Base-by-base conservation (phyloP, 2,329 filamentous ascomycete species). In the Beauveria brongniartii region DNA sequence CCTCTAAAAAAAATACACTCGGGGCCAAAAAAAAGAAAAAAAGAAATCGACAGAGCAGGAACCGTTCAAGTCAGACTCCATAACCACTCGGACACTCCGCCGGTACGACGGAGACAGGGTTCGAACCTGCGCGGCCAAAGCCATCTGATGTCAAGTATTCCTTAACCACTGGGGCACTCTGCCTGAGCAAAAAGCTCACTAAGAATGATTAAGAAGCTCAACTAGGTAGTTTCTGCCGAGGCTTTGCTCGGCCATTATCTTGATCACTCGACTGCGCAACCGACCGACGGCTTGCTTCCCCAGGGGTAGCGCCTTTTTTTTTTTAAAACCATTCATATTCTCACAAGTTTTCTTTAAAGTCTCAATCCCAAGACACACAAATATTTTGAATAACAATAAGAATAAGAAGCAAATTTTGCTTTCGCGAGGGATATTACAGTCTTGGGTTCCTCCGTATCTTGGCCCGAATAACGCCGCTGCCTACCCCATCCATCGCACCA, bases 1-100 rank as follows among this genome's bases (percentile, higher is more conserved):
- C 26, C 26, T 30, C 28, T 30, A 9, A 3, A 10, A 10, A 30
- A 30, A 9, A 10, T 30, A 30, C 2, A 30, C 2, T 3, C 8
- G 3, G 28, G 28, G 8, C 2, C 8, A 30, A 34, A 37, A 37
- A 20, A 14, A 47, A n/a, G 14, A 41, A 28, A 26, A 50, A 37
- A 46, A 12, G 30, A 34, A 12, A 5, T 34, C 3, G 30, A 50
- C 22, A 51, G 22, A 16, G 22, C 9, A 6, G 41, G 41, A 53
- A 43, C 18, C 16, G 3, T 56, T 56, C 24, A n/a, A 47, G 43
- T 46, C 20, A 8, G 34, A 58, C 44, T 22, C 46, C 20, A 26
- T 58, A 46, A 43, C 54, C 54, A 56, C 54, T 56, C 54, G 54
- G 54, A 43, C 54, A 56, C 54, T 56, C 54, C 28, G 54, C 54